These are phyloP conservation scores for Gracilaria vermiculophylla DNA, from an alignment of 23 red algal species.

Conservation along the genomic window DNA sequence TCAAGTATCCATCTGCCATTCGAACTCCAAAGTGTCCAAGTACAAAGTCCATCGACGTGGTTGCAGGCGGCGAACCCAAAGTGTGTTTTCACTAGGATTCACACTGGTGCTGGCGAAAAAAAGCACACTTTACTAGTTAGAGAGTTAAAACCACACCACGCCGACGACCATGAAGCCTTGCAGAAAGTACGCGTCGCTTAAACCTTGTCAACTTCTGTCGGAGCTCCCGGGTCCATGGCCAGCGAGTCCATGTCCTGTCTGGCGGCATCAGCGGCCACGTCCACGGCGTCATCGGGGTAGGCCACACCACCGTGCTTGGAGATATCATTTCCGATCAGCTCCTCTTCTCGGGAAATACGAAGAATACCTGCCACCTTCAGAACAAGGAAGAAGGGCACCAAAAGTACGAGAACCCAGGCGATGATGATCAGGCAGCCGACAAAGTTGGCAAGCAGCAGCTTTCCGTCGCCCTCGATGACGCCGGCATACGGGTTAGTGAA, in stretches of 20 bases:
- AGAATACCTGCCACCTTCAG: slow-evolving; percentile 76
- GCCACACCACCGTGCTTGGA: slow-evolving; percentile 90
- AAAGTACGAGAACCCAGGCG: slow-evolving; percentile 47
- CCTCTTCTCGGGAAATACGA: slow-evolving; percentile 80
- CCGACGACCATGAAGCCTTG: background rate
- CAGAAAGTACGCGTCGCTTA: background rate
- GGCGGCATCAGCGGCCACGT: slow-evolving; percentile 42
- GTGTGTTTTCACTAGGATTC: background rate
- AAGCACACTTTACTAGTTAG: background rate
- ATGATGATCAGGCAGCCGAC: slow-evolving; percentile 70
- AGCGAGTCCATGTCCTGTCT: slow-evolving; percentile 41
- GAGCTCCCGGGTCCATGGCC: slow-evolving; percentile 51
- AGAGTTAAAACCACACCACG: background rate
- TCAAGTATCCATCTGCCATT: background rate
- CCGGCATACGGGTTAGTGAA: slow-evolving; percentile 47
- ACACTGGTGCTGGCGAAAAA: background rate
- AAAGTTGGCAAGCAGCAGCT: slow-evolving; percentile 70
- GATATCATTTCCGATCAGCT: slow-evolving; percentile 91
- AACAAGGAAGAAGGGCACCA: slow-evolving; percentile 61
- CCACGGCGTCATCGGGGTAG: slow-evolving; percentile 70
- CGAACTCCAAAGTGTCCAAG: background rate
- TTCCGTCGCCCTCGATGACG: slow-evolving; percentile 72
- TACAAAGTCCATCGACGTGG: background rate
- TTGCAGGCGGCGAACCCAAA: background rate
- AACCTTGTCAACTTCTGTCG: background rate